Evolutionary conservation across 2,329 filamentous ascomycete species (phyloP).

Genomic region (Fusarium brachygibbosum): DNA sequence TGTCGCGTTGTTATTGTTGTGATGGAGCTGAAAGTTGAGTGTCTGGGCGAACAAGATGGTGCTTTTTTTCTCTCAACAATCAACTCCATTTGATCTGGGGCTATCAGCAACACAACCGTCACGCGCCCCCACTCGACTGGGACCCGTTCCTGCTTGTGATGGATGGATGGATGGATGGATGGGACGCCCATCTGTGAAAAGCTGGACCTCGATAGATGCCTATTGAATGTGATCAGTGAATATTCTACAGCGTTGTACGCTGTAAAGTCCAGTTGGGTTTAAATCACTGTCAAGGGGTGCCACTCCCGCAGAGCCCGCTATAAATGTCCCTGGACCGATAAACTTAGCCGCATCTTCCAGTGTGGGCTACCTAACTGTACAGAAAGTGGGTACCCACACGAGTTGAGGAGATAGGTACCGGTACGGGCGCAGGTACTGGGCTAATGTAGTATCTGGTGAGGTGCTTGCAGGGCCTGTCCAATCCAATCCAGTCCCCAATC

Average conservation of each 20-base stretch:
- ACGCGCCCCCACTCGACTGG: constrained; percentile 11
- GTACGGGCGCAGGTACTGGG: constrained; percentile 36
- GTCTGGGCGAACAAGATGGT: constrained; percentile 10
- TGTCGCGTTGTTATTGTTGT: constrained; percentile 16
- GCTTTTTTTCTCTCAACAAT: constrained; percentile 15
- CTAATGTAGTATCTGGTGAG: constrained; percentile 10
- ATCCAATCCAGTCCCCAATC: constrained; percentile 2
- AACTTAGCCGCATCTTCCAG: constrained; percentile 9
- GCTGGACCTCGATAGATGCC: background rate
- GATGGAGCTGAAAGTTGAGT: constrained; percentile 13
- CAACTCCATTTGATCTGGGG: constrained; percentile 13
- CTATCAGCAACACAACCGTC: constrained; percentile 31
- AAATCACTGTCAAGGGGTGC: constrained; percentile 5
- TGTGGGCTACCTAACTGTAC: background rate
- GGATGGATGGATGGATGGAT: background rate
- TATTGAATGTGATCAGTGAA: background rate
- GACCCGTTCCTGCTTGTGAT: constrained; percentile 2
- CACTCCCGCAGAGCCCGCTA: constrained; percentile 13
- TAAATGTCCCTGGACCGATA: constrained; percentile 7
- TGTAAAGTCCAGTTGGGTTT: background rate
- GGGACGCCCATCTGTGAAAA: background rate
- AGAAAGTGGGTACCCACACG: constrained; percentile 11
- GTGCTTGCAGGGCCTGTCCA: constrained; percentile 2
- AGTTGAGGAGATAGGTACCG: constrained; percentile 18
- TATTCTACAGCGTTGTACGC: background rate